phyloP scores from a whole-genome alignment of 352 stramenopile genomes.

The Phytophthora fragariae region DNA sequence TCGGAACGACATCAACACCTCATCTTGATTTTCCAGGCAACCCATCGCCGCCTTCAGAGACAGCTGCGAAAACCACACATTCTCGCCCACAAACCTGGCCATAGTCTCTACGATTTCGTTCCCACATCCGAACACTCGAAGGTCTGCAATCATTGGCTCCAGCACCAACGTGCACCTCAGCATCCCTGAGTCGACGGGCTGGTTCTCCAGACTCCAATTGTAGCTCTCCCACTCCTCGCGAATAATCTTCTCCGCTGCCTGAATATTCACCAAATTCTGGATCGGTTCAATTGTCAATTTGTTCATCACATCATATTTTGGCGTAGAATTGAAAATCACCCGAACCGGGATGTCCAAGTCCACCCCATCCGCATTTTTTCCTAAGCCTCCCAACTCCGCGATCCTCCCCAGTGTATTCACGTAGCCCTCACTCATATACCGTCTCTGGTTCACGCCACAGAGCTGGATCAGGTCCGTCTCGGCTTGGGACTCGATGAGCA shows the following conservation, averaged over 20 bases:
- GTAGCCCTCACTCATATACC: slow-evolving; percentile 6
- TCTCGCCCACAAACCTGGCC: slow-evolving; percentile 25
- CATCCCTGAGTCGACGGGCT: slow-evolving; percentile 18
- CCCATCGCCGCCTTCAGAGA: slow-evolving; percentile 5
- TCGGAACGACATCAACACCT: slow-evolving; percentile 14
- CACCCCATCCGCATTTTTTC: slow-evolving; percentile 6
- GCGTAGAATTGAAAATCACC: slow-evolving; percentile 15
- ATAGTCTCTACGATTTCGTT: slow-evolving; percentile 23
- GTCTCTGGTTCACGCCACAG: slow-evolving; percentile 15
- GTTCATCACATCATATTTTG: neutral
- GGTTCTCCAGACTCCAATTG: slow-evolving; percentile 30
- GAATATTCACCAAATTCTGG: slow-evolving; percentile 21
- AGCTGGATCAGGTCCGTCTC: slow-evolving; percentile 18
- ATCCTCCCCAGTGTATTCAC: slow-evolving; percentile 20
- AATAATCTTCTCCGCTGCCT: slow-evolving; percentile 25
- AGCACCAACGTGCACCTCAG: slow-evolving; percentile 29
- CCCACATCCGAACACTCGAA: slow-evolving; percentile 12
- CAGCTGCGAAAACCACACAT: slow-evolving; percentile 29
- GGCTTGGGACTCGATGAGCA: neutral
- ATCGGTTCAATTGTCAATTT: slow-evolving; percentile 9
- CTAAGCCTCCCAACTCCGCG: slow-evolving; percentile 1
- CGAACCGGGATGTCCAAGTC: slow-evolving; percentile 27
- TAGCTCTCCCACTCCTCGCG: slow-evolving; percentile 22
- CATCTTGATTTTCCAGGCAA: neutral
- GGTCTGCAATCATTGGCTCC: slow-evolving; percentile 24